phyloP scores from a whole-genome alignment of 192 early-diverging fungal species.

The Coemansia umbellata region DNA sequence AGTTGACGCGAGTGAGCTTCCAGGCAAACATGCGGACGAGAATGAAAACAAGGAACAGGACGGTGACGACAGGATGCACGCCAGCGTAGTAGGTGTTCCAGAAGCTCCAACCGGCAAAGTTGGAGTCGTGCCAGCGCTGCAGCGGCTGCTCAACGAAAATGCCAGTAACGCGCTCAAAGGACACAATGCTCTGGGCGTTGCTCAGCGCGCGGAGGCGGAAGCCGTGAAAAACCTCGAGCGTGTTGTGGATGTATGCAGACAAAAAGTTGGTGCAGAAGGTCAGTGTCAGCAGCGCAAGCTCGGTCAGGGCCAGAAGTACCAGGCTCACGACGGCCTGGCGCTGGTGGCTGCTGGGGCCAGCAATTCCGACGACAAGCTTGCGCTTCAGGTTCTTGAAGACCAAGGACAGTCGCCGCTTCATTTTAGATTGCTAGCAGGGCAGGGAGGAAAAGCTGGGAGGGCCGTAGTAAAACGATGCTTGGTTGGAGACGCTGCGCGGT shows the following conservation, averaged over 20 bases:
- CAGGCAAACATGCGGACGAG: constrained; percentile 52
- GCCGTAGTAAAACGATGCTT: too few species aligned
- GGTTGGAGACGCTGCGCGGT: too few species aligned
- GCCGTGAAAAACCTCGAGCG: constrained; percentile 43
- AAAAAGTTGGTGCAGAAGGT: constrained; percentile 54
- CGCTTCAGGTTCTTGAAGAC: constrained; percentile 44
- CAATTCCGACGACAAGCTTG: constrained; percentile 40
- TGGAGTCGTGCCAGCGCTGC: constrained; percentile 45
- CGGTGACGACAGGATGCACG: constrained; percentile 48
- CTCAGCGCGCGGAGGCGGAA: constrained; percentile 43
- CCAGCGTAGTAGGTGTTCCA: constrained; percentile 55
- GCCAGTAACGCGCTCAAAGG: constrained; percentile 39
- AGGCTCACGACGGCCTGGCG: constrained; percentile 47
- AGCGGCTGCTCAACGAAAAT: constrained; percentile 49
- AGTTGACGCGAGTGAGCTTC: constrained; percentile 50
- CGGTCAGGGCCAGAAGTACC: constrained; percentile 36
- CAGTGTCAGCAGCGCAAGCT: constrained; percentile 47
- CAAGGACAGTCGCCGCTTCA: constrained; percentile 48
- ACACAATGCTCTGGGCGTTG: constrained; percentile 47
- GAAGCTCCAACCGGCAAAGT: constrained; percentile 43
- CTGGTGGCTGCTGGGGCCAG: constrained; percentile 44
- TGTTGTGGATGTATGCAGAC: constrained; percentile 51
- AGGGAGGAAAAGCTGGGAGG: neutral
- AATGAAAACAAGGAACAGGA: constrained; percentile 42
- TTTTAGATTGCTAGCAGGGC: constrained; percentile 2